Evolutionary conservation across 2,329 filamentous ascomycete genomes (phyloP), one percentile per base, ranked within the genome.

Genomic region (Cladosporium phlei): DNA sequence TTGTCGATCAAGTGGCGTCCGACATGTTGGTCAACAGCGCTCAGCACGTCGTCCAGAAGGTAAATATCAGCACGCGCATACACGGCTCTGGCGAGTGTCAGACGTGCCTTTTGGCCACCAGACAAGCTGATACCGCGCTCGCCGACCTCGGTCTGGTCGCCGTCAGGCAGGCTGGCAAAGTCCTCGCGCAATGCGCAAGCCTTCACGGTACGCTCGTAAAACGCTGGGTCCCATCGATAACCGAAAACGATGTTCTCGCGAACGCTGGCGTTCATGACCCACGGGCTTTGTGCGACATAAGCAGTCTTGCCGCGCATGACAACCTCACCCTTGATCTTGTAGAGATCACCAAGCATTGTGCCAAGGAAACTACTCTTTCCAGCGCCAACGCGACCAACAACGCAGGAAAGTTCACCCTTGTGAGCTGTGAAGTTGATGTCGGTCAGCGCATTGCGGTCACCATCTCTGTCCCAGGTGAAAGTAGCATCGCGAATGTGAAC

Each of bases 191-290:
- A 74, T 35, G 93, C 93, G 65, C 94, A 98, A 30, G 93, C 91
- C 63, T 88, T 83, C 40, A 98, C 76, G 0, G 91, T 96, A 60
- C 86, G 83, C 47, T 97, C 88, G 69, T 98, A 98, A 67, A 98
- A 98, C 22, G 84, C 78, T 4, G 90, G 83, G 66, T 98, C 91
- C 74, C 86, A 96, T 37, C 88, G 83, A 68, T 98, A 89, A 2
- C 93, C 93, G 61, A 98, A 98, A 4, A 96, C 76, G 57, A 98
- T 95, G 63, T 98, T 98, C 63, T 98, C 93, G 59, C 89, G 88
- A 47, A 98, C 90, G 22, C 87, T 95, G 7, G 93, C 93, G 63
- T 98, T 98, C 83, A 97, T 91, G 43, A 98, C 86, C 93, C 94
- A 98, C 16, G 89, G 75, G 59, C 87, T 83, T 66, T 98, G 94